These are phyloP conservation scores for Zygosaccharomyces bisporus DNA, from an alignment of 805 yeast genomes.

Conservation along the genomic window DNA sequence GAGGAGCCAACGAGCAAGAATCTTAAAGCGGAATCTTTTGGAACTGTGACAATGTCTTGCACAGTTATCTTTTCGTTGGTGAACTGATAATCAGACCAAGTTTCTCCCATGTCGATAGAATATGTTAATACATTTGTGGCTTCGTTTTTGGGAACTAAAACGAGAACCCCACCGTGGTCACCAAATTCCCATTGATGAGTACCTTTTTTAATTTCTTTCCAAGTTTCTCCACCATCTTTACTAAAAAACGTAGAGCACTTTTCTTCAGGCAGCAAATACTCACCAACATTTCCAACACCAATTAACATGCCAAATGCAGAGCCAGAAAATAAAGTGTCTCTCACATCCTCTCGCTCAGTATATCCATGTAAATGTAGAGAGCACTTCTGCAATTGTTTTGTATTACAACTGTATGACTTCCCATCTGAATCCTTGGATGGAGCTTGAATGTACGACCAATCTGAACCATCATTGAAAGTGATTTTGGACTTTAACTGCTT, in stretches of 20 bases:
- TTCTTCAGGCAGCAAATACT: slow-evolving; percentile 43
- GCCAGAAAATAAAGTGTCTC: slow-evolving; percentile 84
- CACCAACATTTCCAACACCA: slow-evolving; percentile 94
- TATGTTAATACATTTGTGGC: slow-evolving; percentile 57
- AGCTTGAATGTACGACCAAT: slow-evolving; percentile 71
- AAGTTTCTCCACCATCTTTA: slow-evolving; percentile 85
- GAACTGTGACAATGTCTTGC: slow-evolving; percentile 80
- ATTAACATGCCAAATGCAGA: slow-evolving; percentile 86
- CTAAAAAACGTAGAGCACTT: slow-evolving; percentile 72
- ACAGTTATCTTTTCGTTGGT: slow-evolving; percentile 52
- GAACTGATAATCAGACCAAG: slow-evolving; percentile 70
- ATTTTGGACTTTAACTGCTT: slow-evolving; percentile 69
- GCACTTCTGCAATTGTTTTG: slow-evolving; percentile 54
- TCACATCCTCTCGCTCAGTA: slow-evolving; percentile 77
- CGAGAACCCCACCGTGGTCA: slow-evolving; percentile 86
- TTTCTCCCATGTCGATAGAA: slow-evolving; percentile 74
- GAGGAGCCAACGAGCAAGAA: slow-evolving; percentile 61
- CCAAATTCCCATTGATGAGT: slow-evolving; percentile 92
- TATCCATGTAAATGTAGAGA: slow-evolving; percentile 84
- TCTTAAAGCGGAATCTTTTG: slow-evolving; percentile 81
- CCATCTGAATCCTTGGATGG: slow-evolving; percentile 65
- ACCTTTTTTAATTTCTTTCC: slow-evolving; percentile 77
- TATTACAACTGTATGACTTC: slow-evolving; percentile 50
- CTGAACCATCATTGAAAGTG: slow-evolving; percentile 87
- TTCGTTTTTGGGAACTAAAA: slow-evolving; percentile 58